These are phyloP conservation scores for Hypoxylon lienhwacheense DNA, from an alignment of 495 filamentous ascomycete species.

Conservation along the genomic window DNA sequence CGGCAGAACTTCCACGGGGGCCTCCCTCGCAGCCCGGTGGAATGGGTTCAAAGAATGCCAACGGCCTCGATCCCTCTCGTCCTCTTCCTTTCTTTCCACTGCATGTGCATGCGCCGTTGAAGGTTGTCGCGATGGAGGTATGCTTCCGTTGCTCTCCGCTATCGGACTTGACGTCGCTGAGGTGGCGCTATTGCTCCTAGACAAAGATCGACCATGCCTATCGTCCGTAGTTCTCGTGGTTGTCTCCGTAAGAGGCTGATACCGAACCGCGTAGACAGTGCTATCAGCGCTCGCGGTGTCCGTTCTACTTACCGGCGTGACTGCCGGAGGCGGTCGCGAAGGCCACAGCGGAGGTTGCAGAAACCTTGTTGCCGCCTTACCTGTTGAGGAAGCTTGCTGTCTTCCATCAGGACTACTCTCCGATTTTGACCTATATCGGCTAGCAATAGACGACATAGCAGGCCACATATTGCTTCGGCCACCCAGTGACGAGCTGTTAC, in stretches of 20 bases:
- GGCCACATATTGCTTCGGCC: conserved; percentile 51
- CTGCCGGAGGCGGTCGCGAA: conserved; percentile 63
- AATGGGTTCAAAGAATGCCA: conserved; percentile 31
- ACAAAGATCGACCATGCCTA: conserved; percentile 34
- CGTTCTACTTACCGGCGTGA: conserved; percentile 74
- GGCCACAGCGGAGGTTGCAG: conserved; percentile 55
- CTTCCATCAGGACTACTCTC: conserved; percentile 29
- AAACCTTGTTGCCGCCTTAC: conserved; percentile 37
- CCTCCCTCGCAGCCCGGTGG: conserved; percentile 23
- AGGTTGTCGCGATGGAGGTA: conserved; percentile 15
- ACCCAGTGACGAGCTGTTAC: conserved; percentile 20
- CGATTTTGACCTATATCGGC: conserved; percentile 44
- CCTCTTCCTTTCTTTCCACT: conserved; percentile 10
- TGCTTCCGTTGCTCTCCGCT: conserved; percentile 23
- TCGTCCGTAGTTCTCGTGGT: conserved; percentile 53
- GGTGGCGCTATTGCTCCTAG: conserved; percentile 39
- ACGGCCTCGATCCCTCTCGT: conserved; percentile 4
- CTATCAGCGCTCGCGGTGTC: conserved; percentile 71
- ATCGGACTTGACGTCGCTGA: conserved; percentile 33
- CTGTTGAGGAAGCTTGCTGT: conserved; percentile 30
- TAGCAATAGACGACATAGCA: conserved; percentile 46
- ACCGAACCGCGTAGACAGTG: conserved; percentile 82
- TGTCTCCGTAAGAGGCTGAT: conserved; percentile 74
- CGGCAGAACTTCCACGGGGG: conserved; percentile 37
- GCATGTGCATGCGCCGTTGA: not conserved